Evolutionary conservation across 345 rosid genomes (phyloP).

Genomic region (Heritiera fomes): DNA sequence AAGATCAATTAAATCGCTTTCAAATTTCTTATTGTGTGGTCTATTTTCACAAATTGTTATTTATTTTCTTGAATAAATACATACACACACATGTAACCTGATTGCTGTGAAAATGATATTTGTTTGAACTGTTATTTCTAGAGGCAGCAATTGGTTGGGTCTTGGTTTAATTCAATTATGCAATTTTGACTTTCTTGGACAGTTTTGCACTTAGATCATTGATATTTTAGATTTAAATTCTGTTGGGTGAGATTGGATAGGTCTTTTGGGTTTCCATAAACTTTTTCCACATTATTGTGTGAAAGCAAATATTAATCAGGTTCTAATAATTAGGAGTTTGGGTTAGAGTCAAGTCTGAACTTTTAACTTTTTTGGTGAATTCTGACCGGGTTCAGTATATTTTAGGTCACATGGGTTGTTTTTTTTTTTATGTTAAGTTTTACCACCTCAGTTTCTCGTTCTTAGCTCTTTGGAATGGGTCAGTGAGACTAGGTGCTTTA

Average conservation of each 20-base stretch:
- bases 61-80: background rate
- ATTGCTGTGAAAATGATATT: background rate
- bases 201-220: background rate
- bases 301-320: background rate
- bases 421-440: background rate
- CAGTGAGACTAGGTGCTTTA: background rate
- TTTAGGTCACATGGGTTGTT: background rate
- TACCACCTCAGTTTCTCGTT: background rate
- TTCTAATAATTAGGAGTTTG: background rate
- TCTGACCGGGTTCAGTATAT: background rate
- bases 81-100: background rate
- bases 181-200: background rate
- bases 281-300: background rate
- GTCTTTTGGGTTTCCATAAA: background rate
- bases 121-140: background rate
- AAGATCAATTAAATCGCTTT: conserved; percentile 5
- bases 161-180: background rate
- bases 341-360: background rate
- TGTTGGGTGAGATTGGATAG: background rate
- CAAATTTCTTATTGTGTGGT: background rate
- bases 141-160: background rate
- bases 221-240: background rate
- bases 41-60: background rate
- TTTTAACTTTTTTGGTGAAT: background rate
- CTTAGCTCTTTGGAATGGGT: conserved; percentile 1